Evolutionary conservation across 495 filamentous ascomycete genomes (phyloP).

Genomic region (Neurospora intermedia): DNA sequence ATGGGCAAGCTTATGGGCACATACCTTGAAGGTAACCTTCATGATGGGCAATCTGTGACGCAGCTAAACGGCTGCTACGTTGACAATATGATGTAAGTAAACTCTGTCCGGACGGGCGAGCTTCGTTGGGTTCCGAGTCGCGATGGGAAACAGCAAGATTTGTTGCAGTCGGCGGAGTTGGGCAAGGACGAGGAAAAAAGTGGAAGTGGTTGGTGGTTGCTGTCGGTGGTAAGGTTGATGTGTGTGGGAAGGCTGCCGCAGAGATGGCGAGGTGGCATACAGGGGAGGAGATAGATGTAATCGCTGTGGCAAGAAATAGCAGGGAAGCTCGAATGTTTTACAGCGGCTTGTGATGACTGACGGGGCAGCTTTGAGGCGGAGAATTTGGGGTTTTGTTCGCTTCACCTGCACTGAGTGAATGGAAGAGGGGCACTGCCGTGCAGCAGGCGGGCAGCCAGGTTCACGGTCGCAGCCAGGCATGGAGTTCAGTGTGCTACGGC

Average conservation of each 20-base stretch:
- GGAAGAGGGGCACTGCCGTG: background rate
- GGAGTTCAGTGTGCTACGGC: background rate
- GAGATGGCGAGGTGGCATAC: background rate
- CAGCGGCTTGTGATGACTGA: background rate
- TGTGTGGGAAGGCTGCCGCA: background rate
- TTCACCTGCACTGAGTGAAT: background rate
- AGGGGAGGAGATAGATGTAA: background rate
- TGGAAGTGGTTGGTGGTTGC: slow-evolving; percentile 2
- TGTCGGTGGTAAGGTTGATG: slow-evolving; percentile 6
- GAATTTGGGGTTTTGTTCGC: slow-evolving; percentile 5
- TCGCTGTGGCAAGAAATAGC: background rate
- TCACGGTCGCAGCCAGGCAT: background rate
- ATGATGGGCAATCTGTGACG: slow-evolving; percentile 27
- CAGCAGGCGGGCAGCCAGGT: background rate
- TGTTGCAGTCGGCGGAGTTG: background rate
- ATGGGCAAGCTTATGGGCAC: slow-evolving; percentile 6
- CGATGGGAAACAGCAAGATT: background rate
- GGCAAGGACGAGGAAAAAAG: background rate
- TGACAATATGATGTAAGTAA: background rate
- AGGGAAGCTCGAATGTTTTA: background rate
- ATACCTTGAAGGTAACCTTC: slow-evolving; percentile 43
- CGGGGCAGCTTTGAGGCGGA: slow-evolving; percentile 3
- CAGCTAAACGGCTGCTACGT: slow-evolving; percentile 22
- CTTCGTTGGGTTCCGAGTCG: background rate
- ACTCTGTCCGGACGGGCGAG: background rate